These are phyloP conservation scores for Sicyos edulis DNA, from an alignment of 306 rosid genomes.

Conservation along the genomic window DNA sequence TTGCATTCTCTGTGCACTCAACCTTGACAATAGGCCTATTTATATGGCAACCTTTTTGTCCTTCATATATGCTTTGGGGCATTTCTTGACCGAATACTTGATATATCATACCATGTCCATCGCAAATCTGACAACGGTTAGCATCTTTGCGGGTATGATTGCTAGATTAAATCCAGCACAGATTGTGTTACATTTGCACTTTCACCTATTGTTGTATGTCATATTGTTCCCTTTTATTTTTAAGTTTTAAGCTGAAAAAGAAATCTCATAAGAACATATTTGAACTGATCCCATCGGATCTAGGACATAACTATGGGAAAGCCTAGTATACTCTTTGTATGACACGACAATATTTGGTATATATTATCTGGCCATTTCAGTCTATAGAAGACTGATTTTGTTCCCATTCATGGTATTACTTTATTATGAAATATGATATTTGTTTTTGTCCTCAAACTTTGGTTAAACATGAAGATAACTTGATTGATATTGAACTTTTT, in stretches of 20 bases:
- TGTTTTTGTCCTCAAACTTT: neutral
- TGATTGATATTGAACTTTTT: conserved; percentile 7
- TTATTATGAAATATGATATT: neutral
- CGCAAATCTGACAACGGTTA: conserved; percentile 61
- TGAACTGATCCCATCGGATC: neutral
- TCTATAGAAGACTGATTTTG: neutral
- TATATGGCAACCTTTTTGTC: conserved; percentile 76
- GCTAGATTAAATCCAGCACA: conserved; percentile 16
- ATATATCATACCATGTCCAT: conserved; percentile 71
- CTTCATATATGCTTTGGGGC: conserved; percentile 83
- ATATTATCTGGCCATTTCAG: neutral
- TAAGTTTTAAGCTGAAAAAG: neutral
- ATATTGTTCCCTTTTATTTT: neutral
- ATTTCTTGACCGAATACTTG: conserved; percentile 76
- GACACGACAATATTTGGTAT: neutral
- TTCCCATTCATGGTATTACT: neutral
- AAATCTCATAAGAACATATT: neutral
- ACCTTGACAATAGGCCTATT: conserved; percentile 84
- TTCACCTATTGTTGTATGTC: conserved; percentile 13
- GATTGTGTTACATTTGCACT: conserved; percentile 11
- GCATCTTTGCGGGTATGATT: conserved; percentile 79
- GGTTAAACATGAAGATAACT: neutral
- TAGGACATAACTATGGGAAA: neutral
- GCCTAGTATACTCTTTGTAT: neutral
- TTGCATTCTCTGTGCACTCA: conserved; percentile 82